Evolutionary conservation across 2,329 filamentous ascomycete species (phyloP).

Genomic region (Hypoxylon sp.): DNA sequence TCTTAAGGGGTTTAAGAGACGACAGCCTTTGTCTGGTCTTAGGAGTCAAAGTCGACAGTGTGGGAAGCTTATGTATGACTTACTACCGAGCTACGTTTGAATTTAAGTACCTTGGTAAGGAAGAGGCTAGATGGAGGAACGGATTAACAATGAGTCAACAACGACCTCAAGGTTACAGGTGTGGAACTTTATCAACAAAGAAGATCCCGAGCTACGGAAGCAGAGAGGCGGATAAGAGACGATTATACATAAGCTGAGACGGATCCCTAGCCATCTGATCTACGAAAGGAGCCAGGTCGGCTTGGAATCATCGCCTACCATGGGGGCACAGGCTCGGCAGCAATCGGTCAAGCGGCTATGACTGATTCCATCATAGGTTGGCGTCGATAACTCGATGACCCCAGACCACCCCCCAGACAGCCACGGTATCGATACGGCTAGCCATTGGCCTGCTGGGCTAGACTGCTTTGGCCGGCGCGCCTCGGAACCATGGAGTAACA

Average conservation of each 20-base stretch:
- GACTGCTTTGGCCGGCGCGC: conserved; percentile 27
- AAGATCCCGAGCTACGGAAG: conserved; percentile 35
- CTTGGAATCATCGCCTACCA: conserved; percentile 29
- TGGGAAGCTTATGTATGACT: conserved; percentile 18
- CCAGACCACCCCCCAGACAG: conserved; percentile 29
- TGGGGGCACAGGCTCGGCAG: conserved; percentile 48
- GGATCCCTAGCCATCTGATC: conserved; percentile 26
- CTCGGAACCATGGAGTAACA: conserved; percentile 39
- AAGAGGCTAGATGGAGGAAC: conserved; percentile 16
- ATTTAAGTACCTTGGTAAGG: conserved; percentile 15
- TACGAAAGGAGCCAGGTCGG: conserved; percentile 26
- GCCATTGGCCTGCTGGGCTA: conserved; percentile 26
- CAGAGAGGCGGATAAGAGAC: conserved; percentile 16
- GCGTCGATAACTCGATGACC: conserved; percentile 16
- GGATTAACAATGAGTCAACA: conserved; percentile 17
- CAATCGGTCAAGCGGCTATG: conserved; percentile 56
- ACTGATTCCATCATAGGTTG: conserved; percentile 35
- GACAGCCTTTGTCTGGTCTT: conserved; percentile 7
- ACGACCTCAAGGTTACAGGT: conserved; percentile 5
- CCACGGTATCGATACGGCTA: conserved; percentile 29
- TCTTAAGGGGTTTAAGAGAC: not conserved
- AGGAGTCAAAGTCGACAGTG: conserved; percentile 3
- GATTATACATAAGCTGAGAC: conserved; percentile 28
- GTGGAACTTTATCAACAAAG: conserved; percentile 33
- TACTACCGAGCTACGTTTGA: conserved; percentile 9